Evolutionary conservation across 179 eudicot species (phyloP), one percentile per base, ranked within the genome.

Genomic region (Nepenthes alata): DNA sequence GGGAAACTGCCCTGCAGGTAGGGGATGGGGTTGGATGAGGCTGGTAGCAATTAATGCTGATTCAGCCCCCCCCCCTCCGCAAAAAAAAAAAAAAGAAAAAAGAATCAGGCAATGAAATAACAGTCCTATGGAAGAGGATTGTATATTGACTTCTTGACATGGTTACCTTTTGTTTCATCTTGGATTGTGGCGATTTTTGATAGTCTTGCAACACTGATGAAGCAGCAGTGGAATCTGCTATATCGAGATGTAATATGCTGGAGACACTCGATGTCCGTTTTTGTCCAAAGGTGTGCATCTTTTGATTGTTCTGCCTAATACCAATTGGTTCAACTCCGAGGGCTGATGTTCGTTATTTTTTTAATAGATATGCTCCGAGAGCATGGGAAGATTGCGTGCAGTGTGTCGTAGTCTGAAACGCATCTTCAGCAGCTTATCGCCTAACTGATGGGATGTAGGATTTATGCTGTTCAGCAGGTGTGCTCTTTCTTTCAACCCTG

Each of bases 211-310:
- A 77, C 71, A 75, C 89, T 58, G 81, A 83, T 16, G 89, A 83
- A 75, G 89, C 76, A 64, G 75, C 84, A 4, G 82, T 89, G 63
- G 90, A 85, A 78, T 76, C 82, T 45, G 97, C 98, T 63, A 77
- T 93, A 68, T 71, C 81, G 14, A 63, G 66, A 35, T 93, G 97
- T 62, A 70, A 13, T 68, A 71, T 83, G 83, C 73, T 93, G 60
- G 98, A 93, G 82, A 93, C 95, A 5, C 94, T 93, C 6, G 97
- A 93, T 71, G 83, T 93, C 65, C 95, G 97, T 67, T 87, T 85
- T 72, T 93, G 98, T 65, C 83, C 83, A 3, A 89, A 85, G 87
- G 98, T 89, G 58, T n/a, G 12, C 13, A 54, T 69, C 47, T 11
- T 34, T 35, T 51, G 1, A 37, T 49, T 6, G 3, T 14, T 37